A percentile compares a stretch with the other conserved stretches of the same genome.
Conservation (phyloP, 2,329 filamentous ascomycete species). For the Incumbomyces lentus region DNA sequence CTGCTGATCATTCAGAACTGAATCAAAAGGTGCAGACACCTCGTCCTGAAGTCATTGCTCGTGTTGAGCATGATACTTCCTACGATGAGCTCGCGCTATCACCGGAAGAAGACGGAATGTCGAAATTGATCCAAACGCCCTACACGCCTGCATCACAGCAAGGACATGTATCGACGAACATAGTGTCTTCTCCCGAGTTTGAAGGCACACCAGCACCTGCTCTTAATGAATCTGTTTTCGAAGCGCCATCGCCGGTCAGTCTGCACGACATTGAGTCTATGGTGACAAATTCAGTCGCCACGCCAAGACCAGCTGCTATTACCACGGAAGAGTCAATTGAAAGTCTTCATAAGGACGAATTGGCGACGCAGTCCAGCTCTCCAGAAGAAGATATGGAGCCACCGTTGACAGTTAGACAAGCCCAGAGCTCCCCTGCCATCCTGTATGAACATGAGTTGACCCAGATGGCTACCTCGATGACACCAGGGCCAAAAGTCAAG, state of each 20-base stretch:
- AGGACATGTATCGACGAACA: background rate
- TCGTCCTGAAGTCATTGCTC: background rate
- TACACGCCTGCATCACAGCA: background rate
- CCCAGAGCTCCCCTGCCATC: constrained; percentile 19
- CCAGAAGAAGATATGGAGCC: background rate
- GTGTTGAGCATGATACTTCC: background rate
- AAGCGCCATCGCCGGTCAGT: background rate
- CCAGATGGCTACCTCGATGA: background rate
- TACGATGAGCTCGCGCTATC: background rate
- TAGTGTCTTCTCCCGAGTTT: background rate
- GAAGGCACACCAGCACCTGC: background rate
- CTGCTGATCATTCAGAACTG: too few relatives aligned
- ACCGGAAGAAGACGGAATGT: background rate
- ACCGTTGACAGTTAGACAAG: background rate
- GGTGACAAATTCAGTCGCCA: too few relatives aligned
- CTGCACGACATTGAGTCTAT: background rate
- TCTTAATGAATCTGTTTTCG: too few relatives aligned
- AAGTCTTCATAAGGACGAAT: background rate
- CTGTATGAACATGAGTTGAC: constrained; percentile 27
- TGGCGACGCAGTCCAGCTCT: background rate
- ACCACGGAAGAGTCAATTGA: too few relatives aligned
- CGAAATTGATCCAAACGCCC: constrained; percentile 4
- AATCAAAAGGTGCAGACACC: background rate
- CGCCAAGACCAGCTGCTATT: too few relatives aligned
- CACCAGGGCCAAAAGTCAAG: background rate